A percentile compares a stretch with the other conserved stretches of the same genome.
phyloP scores from a whole-genome alignment of 2,329 filamentous ascomycete genomes.

The Chlorencoelia australis region DNA sequence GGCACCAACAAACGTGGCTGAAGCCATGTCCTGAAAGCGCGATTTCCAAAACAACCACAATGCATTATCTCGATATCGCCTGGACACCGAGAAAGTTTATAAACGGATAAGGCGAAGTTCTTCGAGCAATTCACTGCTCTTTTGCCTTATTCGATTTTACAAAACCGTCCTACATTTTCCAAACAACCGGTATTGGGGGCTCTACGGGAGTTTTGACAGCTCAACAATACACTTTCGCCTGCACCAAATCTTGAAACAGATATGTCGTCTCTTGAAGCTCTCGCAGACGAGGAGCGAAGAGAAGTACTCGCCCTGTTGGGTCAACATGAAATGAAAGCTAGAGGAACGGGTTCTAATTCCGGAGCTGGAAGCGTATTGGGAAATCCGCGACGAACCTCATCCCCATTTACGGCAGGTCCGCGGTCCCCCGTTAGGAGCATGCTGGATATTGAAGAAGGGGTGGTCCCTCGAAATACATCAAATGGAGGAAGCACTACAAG shows the following conservation, averaged over 20 bases:
- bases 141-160: slow-evolving; percentile 9
- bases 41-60: slow-evolving; percentile 20
- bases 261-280: slow-evolving; percentile 69
- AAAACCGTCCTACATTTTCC: not conserved
- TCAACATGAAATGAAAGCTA: slow-evolving; percentile 7
- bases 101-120: slow-evolving; percentile 21
- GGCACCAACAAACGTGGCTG: slow-evolving; percentile 17
- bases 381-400: slow-evolving; percentile 34
- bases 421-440: slow-evolving; percentile 59
- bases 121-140: slow-evolving; percentile 12
- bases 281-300: slow-evolving; percentile 65
- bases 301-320: slow-evolving; percentile 59
- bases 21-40: slow-evolving; percentile 23
- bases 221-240: no score
- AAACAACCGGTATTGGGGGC: no score
- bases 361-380: slow-evolving; percentile 17
- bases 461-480: slow-evolving; percentile 5
- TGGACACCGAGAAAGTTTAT: slow-evolving; percentile 26
- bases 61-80: slow-evolving; percentile 24
- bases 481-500: slow-evolving; percentile 4
- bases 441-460: slow-evolving; percentile 29
- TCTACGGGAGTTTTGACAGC: no score
- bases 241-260: no score
- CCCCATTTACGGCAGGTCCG: slow-evolving; percentile 40
- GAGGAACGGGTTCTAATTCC: slow-evolving; percentile 24